phyloP scores from a whole-genome alignment of 2,329 filamentous ascomycete species.

The Fusarium brevicatenulatum region DNA sequence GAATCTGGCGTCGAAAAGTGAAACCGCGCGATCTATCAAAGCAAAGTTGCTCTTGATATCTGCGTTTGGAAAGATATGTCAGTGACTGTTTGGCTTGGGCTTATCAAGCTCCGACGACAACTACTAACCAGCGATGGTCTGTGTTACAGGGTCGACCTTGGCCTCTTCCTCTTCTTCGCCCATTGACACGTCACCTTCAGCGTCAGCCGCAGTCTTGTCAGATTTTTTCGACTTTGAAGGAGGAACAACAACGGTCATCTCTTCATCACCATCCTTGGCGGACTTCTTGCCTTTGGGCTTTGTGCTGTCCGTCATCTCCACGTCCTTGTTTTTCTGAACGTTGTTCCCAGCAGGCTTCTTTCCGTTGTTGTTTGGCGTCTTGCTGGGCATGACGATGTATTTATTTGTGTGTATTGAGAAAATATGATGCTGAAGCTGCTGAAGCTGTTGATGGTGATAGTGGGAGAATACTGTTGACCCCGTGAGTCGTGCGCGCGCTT shows the following conservation, averaged over 20 bases:
- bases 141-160: conserved; percentile 69
- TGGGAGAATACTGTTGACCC: conserved; percentile 24
- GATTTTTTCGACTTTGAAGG: conserved; percentile 74
- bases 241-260: conserved; percentile 85
- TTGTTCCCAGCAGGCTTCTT: conserved; percentile 76
- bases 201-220: conserved; percentile 65
- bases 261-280: conserved; percentile 74
- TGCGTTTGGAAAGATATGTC: conserved; percentile 52
- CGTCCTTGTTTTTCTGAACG: conserved; percentile 69
- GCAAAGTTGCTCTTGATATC: conserved; percentile 96
- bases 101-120: not conserved
- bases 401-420: conserved; percentile 12
- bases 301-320: conserved; percentile 75
- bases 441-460: conserved; percentile 33
- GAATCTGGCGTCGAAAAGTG: conserved; percentile 94
- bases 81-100: conserved; percentile 25
- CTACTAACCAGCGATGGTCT: conserved; percentile 68
- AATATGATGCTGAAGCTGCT: conserved; percentile 18
- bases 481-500: conserved; percentile 42
- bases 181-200: conserved; percentile 78
- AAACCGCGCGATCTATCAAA: conserved; percentile 89
- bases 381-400: conserved; percentile 70
- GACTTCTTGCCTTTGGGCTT: conserved; percentile 74
- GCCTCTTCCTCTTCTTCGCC: conserved; percentile 66
- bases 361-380: conserved; percentile 77